Base-by-base conservation (phyloP, 192 early-diverging fungal species). In the Phlyctochytrium arcticum region DNA sequence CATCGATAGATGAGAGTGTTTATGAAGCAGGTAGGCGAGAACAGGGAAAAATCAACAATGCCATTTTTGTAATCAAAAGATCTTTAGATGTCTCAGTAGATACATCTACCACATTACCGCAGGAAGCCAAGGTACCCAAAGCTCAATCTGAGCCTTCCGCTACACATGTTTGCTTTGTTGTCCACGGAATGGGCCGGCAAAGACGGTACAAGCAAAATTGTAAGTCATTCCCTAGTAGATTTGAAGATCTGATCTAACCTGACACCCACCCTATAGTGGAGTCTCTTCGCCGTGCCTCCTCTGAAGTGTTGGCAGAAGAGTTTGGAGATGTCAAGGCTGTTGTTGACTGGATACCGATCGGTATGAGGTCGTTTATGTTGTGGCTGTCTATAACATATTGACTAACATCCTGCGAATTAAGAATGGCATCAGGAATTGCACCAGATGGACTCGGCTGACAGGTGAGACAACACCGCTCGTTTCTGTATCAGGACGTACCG, bases 151-250 rank as follows among this genome's bases (percentile, higher is more conserved):
- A n/a, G n/a, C n/a, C n/a, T n/a, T n/a, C n/a, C n/a, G n/a, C n/a
- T n/a, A n/a, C 26, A 44, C 68, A 69, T 32, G 64, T 72, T 10
- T 46, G 54, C 59, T 77, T 77, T 60, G 65, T 80, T 15, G 70
- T 80, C 26, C 79, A 80, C 48, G 79, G 79, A 15, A 80, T 80
- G 79, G 57, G 55, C 10, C 48, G 55, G 36, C 59, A 68, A 30
- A 32, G 36, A n/a, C 60, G 57, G 10, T 72, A 68, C 23, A 48
- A 35, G 6, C 39, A 73, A 8, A 73, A 73, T 32, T 24, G 46
- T 8, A 17, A 27, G 46, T 30, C 5, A 0, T 19, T 46, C 19
- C 50, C 10, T 27, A 27, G 19, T 2, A 53, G n/a, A 15, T 12
- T 24, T 24, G n/a, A 53, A 53, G 17, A 15, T n/a, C 50, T 53